These are phyloP conservation scores for Litchi chinensis DNA, from an alignment of 345 rosid species.

Conservation along the genomic window DNA sequence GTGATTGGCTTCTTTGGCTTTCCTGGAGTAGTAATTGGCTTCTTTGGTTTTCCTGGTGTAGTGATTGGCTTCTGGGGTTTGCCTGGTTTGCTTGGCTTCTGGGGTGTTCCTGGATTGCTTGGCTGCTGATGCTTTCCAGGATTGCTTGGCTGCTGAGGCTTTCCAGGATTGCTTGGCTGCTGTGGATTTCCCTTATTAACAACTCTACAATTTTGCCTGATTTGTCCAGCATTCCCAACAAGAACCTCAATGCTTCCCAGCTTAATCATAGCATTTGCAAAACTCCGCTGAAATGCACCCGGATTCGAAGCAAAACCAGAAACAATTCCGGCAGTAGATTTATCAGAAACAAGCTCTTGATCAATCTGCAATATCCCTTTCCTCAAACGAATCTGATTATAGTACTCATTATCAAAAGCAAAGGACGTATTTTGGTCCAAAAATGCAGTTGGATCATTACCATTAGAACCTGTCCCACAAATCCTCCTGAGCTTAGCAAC, in stretches of 20 bases:
- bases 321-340: constrained; percentile 45
- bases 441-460: constrained; percentile 51
- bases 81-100: neutral
- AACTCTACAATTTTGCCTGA: constrained; percentile 62
- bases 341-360: constrained; percentile 54
- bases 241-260: constrained; percentile 54
- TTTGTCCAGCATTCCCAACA: constrained; percentile 57
- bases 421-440: constrained; percentile 63
- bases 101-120: neutral
- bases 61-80: neutral
- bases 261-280: constrained; percentile 66
- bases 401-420: constrained; percentile 50
- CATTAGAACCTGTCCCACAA: constrained; percentile 29
- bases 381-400: constrained; percentile 39
- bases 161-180: neutral
- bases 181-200: constrained; percentile 30
- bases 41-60: neutral
- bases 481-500: constrained; percentile 40
- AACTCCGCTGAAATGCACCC: constrained; percentile 38
- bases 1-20: neutral
- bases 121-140: neutral
- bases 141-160: neutral
- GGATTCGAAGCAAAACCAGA: constrained; percentile 40
- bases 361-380: constrained; percentile 66
- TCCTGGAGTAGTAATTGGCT: neutral